Evolutionary conservation across 108 stramenopile species (phyloP).

Genomic region (Cylindrotheca fusiformis): DNA sequence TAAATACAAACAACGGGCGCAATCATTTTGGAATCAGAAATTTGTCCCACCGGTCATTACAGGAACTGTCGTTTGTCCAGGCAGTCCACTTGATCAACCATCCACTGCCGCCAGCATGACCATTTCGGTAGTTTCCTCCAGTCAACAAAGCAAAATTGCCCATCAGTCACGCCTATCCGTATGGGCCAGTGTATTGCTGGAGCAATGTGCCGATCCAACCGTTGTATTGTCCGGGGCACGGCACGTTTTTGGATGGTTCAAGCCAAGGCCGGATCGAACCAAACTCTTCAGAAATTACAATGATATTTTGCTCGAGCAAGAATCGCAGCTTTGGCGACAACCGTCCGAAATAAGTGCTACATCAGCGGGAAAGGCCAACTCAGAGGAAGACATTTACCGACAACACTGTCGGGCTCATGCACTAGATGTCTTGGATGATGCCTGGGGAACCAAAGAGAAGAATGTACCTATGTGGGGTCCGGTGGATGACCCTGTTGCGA

Average conservation of each 20-base stretch:
- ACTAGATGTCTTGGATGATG: slow-evolving; percentile 46
- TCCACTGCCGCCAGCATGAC: slow-evolving; percentile 16
- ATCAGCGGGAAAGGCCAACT: slow-evolving; percentile 6
- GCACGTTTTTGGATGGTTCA: slow-evolving; percentile 54
- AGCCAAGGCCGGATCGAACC: background rate
- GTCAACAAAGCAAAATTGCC: slow-evolving; percentile 6
- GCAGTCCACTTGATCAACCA: background rate
- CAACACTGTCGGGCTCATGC: slow-evolving; percentile 48
- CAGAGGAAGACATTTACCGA: slow-evolving; percentile 33
- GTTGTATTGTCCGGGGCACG: slow-evolving; percentile 39
- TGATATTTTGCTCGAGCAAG: background rate
- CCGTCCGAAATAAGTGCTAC: background rate
- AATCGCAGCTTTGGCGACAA: background rate
- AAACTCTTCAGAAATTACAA: background rate
- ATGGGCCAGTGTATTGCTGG: slow-evolving; percentile 39
- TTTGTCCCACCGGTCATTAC: slow-evolving; percentile 27
- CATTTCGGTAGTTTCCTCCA: slow-evolving; percentile 1
- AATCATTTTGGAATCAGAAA: slow-evolving; percentile 15
- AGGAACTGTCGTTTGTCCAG: slow-evolving; percentile 11
- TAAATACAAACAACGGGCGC: slow-evolving; percentile 8
- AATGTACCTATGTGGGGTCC: slow-evolving; percentile 69
- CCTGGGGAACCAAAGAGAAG: slow-evolving; percentile 32
- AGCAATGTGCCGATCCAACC: slow-evolving; percentile 32
- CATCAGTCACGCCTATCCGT: slow-evolving; percentile 22
- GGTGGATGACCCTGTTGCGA: slow-evolving; percentile 58